phyloP scores from a whole-genome alignment of 2,329 filamentous ascomycete genomes.

The Monilinia laxa region DNA sequence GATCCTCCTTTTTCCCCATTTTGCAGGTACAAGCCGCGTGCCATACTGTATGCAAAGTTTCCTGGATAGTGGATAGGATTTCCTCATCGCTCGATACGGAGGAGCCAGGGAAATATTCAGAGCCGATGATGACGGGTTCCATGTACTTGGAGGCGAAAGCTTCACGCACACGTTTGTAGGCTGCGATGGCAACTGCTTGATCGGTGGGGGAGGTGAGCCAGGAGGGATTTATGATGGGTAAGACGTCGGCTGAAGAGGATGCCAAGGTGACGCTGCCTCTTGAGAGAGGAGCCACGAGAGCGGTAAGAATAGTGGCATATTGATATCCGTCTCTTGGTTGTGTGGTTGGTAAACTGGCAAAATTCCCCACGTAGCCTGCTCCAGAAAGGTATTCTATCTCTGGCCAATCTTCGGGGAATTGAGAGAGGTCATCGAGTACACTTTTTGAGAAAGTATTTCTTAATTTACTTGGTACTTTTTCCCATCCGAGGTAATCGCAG shows the following conservation, averaged over 20 bases:
- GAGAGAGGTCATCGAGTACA: slow-evolving; percentile 34
- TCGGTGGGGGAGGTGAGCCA: slow-evolving; percentile 48
- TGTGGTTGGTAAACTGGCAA: slow-evolving; percentile 1
- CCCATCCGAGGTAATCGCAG: slow-evolving; percentile 43
- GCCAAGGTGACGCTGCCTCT: slow-evolving; percentile 47
- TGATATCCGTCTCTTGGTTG: slow-evolving; percentile 1
- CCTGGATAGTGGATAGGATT: slow-evolving; percentile 28
- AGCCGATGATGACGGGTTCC: slow-evolving; percentile 25
- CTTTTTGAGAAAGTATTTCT: not conserved
- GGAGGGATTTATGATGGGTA: slow-evolving; percentile 46
- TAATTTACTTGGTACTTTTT: slow-evolving; percentile 32
- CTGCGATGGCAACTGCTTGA: slow-evolving; percentile 45
- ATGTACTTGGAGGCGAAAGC: slow-evolving; percentile 22
- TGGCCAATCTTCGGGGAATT: slow-evolving; percentile 38
- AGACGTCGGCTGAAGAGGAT: slow-evolving; percentile 39
- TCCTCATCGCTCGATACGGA: slow-evolving; percentile 29
- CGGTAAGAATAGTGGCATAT: slow-evolving; percentile 8
- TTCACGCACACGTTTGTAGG: slow-evolving; percentile 47
- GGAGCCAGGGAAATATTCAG: slow-evolving; percentile 27
- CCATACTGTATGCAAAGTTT: slow-evolving; percentile 42
- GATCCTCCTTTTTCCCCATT: slow-evolving; percentile 52
- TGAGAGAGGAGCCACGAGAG: slow-evolving; percentile 41
- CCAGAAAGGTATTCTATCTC: slow-evolving; percentile 41
- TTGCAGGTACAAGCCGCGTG: slow-evolving; percentile 56
- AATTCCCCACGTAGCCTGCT: slow-evolving; percentile 5